Conservation (phyloP, 2,329 filamentous ascomycete genomes). For the Metarhizium anisopliae region DNA sequence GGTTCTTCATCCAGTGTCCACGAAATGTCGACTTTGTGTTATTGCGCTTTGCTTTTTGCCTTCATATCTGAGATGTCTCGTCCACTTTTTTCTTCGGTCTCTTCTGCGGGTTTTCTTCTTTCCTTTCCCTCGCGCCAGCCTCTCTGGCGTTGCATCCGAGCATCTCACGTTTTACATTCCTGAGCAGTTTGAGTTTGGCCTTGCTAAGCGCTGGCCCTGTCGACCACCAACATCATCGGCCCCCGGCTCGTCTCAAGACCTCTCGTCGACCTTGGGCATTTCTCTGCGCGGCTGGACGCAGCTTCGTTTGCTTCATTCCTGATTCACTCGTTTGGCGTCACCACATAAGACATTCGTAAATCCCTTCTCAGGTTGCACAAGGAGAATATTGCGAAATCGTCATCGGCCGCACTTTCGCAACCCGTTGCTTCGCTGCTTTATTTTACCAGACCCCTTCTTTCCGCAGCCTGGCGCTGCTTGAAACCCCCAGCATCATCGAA, state of each 20-base stretch:
- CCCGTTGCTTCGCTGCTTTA: no score
- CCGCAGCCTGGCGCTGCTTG: neutral
- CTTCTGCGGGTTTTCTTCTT: neutral
- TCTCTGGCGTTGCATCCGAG: no score
- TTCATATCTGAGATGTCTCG: neutral
- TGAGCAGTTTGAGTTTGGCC: neutral
- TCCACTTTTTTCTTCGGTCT: neutral
- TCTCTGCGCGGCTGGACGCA: slow-evolving; percentile 7
- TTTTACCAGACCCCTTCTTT: neutral
- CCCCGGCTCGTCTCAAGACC: no score
- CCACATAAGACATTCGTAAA: neutral
- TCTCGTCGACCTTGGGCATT: neutral
- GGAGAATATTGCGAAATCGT: neutral
- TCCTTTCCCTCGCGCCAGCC: neutral
- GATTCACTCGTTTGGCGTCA: slow-evolving; percentile 7
- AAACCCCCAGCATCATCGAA: neutral
- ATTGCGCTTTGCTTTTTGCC: neutral
- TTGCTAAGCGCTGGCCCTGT: neutral
- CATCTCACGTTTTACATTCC: neutral
- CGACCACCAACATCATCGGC: neutral
- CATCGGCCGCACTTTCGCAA: neutral
- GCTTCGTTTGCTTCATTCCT: slow-evolving; percentile 2
- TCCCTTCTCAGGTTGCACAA: neutral
- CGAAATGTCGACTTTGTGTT: no score
- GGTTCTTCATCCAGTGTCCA: no score